Evolutionary conservation across 306 rosid species (phyloP).

Genomic region (Rubus idaeus): DNA sequence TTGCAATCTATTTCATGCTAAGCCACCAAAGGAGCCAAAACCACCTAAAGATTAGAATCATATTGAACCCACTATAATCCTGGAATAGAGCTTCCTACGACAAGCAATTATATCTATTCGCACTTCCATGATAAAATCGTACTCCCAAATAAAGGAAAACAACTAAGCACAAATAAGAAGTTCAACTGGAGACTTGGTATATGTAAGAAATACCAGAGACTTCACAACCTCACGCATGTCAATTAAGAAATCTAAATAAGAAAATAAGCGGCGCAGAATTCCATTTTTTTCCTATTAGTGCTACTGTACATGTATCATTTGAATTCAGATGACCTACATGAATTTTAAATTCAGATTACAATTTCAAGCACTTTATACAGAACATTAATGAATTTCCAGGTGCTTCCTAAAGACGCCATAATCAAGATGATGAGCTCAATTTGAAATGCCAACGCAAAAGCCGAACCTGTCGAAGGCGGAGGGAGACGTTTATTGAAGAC

Average conservation of each 20-base stretch:
- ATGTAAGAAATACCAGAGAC: not conserved
- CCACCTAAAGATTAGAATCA: not conserved
- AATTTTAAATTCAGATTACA: not conserved
- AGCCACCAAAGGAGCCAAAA: not conserved
- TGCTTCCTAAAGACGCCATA: no score
- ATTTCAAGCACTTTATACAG: not conserved
- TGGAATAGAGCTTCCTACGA: not conserved
- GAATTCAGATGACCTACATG: no score
- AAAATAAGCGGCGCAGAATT: no score
- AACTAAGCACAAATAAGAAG: not conserved
- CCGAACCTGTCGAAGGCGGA: slow-evolving; percentile 31
- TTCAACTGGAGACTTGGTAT: not conserved
- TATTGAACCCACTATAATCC: not conserved
- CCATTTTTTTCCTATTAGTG: no score
- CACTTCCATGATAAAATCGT: not conserved
- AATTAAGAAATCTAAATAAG: not conserved
- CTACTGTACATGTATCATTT: no score
- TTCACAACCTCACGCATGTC: not conserved
- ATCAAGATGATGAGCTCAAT: no score
- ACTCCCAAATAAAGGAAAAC: not conserved
- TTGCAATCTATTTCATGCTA: not conserved
- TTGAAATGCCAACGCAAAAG: no score
- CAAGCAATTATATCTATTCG: not conserved
- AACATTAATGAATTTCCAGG: not conserved
- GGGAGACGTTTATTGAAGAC: slow-evolving; percentile 78